Percentiles rank a stretch among this genome's conserved stretches.
phyloP scores from a whole-genome alignment of 1,284 basidiomycete genomes.

The Kalmanozyma brasiliensis region DNA sequence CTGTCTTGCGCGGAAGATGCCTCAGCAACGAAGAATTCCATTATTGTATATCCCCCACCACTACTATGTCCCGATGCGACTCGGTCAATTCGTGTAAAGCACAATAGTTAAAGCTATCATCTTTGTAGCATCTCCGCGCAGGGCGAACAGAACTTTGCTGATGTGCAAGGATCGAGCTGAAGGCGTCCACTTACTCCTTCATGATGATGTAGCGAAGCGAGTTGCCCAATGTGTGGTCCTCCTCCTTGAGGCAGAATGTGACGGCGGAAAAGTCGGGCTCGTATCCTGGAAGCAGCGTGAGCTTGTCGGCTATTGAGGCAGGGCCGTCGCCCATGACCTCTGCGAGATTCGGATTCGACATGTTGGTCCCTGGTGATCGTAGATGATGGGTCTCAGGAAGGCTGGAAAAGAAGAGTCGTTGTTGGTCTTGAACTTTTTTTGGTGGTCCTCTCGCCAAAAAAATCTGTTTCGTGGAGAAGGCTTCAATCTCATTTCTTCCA shows the following conservation, averaged over 20 bases:
- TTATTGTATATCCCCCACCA: conserved; percentile 62
- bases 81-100: conserved; percentile 52
- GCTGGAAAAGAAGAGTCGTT: neutral
- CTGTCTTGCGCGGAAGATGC: conserved; percentile 24
- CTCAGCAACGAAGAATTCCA: conserved; percentile 69
- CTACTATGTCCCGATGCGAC: conserved; percentile 50
- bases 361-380: conserved; percentile 8
- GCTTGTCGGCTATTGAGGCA: conserved; percentile 43
- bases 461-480: conserved; percentile 27
- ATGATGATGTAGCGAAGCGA: conserved; percentile 96
- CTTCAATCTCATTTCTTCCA: conserved; percentile 6
- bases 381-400: neutral
- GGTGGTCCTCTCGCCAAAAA: conserved; percentile 12
- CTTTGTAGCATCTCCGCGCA: conserved; percentile 25
- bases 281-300: conserved; percentile 73
- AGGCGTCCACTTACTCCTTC: conserved; percentile 86
- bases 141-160: neutral
- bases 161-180: neutral
- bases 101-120: conserved; percentile 51
- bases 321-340: conserved; percentile 52
- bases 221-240: conserved; percentile 96
- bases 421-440: neutral
- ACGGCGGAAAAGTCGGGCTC: conserved; percentile 85
- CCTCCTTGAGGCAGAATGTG: conserved; percentile 90
- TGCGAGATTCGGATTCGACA: conserved; percentile 53